Evolutionary conservation across 352 stramenopile genomes (phyloP), one percentile per base, ranked within the genome.

Genomic region (Pythium folliculosum): DNA sequence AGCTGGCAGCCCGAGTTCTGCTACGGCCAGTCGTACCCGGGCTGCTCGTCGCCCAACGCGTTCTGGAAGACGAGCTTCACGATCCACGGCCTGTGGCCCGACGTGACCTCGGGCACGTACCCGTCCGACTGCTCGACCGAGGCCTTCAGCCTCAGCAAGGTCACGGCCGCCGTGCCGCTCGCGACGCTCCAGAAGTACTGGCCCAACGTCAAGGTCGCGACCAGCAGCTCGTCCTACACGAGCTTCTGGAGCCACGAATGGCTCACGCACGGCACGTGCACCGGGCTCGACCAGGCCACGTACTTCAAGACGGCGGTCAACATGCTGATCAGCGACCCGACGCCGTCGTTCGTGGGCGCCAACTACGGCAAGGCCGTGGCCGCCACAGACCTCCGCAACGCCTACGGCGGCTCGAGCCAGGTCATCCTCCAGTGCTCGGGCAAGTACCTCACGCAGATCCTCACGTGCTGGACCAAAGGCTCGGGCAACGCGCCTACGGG

Each of bases 241-340:
- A 76, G 85, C 52, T 98, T 98, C 66, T 98, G 91, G 91, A 75
- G 81, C 58, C 93, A 98, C 73, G 92, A 98, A 72, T 98, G 93
- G 93, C 82, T 68, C 17, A 91, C 92, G 32, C 93, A 98, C 68
- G 93, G 93, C 32, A 97, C 93, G 38, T 98, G 93, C 76, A 92
- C 82, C 3, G 89, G 89, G 0, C 75, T 98, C 5, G 56, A 67
- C 30, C 90, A 97, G 74, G 70, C 84, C 44, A 80, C 78, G 44
- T 97, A 96, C 76, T 97, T 97, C 73, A 74, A 75, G 40, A 63
- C 77, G 22, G 88, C 89, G 1, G 73, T 97, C n/a, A 76, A 83
- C 25, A 73, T 95, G 62, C 73, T 92, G n/a, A 76, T 72, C 59
- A 89, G 91, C 62, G 78, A 77, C 59, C 71, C 76, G 8, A 92